Evolutionary conservation across 2,329 filamentous ascomycete genomes (phyloP).

Genomic region (Pseudogymnoascus sp.): DNA sequence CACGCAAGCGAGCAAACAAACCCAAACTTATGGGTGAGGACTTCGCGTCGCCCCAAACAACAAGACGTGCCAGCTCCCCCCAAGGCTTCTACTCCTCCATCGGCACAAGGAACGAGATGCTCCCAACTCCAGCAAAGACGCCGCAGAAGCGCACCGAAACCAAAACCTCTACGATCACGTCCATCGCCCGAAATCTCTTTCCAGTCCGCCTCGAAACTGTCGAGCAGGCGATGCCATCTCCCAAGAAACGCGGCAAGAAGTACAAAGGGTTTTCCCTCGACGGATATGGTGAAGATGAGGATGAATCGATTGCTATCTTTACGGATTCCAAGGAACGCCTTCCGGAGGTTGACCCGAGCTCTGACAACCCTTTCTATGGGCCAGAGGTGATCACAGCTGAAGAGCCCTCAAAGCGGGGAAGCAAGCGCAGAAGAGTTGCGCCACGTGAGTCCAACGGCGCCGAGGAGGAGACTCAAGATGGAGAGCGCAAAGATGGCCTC

Average conservation of each 20-base stretch:
- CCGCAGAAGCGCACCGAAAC: conserved; percentile 50
- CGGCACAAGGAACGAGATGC: conserved; percentile 42
- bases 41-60: conserved; percentile 29
- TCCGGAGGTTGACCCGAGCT: conserved; percentile 57
- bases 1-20: conserved; percentile 21
- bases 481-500: conserved; percentile 65
- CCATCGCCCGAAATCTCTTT: conserved; percentile 57
- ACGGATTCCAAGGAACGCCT: conserved; percentile 74
- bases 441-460: conserved; percentile 23
- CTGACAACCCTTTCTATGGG: conserved; percentile 67
- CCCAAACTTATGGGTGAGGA: conserved; percentile 22
- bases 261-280: conserved; percentile 48
- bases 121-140: conserved; percentile 74
- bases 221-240: conserved; percentile 51
- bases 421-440: conserved; percentile 46
- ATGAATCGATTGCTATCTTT: conserved; percentile 63
- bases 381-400: conserved; percentile 23
- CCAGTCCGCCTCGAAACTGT: conserved; percentile 36
- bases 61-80: not conserved
- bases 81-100: not conserved
- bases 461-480: conserved; percentile 27
- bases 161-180: conserved; percentile 43
- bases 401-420: conserved; percentile 41
- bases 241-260: conserved; percentile 54
- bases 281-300: conserved; percentile 48